A percentile compares a stretch with the other conserved stretches of the same genome.
Conservation (phyloP, 1,284 basidiomycete genomes). For the Cystobasidium slooffiae region DNA sequence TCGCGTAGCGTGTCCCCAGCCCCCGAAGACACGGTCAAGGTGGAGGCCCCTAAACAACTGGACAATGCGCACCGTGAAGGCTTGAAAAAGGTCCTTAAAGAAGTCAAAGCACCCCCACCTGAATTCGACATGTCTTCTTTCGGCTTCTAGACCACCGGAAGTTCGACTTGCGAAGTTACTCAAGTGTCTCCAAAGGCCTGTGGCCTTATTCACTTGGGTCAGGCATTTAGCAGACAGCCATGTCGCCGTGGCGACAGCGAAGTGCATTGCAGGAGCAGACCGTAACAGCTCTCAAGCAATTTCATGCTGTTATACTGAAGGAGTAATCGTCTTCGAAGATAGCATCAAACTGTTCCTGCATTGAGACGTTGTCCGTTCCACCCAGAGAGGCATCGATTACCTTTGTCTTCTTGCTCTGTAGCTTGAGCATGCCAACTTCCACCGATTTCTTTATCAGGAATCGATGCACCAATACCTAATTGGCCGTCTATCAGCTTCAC, state of each 20-base stretch:
- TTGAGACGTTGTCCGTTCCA: constrained; percentile 44
- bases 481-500: background rate
- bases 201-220: background rate
- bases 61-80: constrained; percentile 12
- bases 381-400: constrained; percentile 51
- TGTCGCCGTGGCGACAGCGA: background rate
- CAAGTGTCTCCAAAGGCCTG: too few relatives aligned
- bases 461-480: constrained; percentile 48
- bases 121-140: constrained; percentile 43
- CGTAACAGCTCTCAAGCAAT: too few relatives aligned
- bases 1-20: constrained; percentile 24
- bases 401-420: constrained; percentile 51
- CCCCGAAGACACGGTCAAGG: background rate
- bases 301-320: background rate
- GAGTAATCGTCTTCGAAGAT: constrained; percentile 33
- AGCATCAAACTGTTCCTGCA: constrained; percentile 22
- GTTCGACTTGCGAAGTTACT: too few relatives aligned
- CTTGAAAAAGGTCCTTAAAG: constrained; percentile 34
- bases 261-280: background rate
- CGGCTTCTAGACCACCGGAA: constrained; percentile 11
- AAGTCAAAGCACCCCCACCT: constrained; percentile 41
- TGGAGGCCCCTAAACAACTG: background rate
- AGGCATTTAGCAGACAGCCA: background rate
- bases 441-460: constrained; percentile 51
- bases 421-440: constrained; percentile 51